Evolutionary conservation across 2,329 filamentous ascomycete species (phyloP).

Genomic region (Zymoseptoria tritici): DNA sequence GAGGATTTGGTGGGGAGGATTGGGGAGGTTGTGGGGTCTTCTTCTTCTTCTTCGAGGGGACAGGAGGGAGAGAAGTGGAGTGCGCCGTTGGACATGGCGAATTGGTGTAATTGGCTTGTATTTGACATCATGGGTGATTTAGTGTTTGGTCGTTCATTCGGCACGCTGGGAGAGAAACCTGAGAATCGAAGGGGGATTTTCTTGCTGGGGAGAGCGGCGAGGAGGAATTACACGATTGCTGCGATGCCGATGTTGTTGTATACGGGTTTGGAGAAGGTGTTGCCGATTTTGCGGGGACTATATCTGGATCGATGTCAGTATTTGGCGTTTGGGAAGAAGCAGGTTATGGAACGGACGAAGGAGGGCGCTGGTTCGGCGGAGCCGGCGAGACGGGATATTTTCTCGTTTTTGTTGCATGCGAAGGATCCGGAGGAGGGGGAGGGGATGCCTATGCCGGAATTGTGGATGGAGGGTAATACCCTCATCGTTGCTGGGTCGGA

Average conservation of each 20-base stretch:
- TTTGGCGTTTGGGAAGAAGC: conserved; percentile 23
- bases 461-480: conserved; percentile 44
- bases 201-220: conserved; percentile 38
- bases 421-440: conserved; percentile 34
- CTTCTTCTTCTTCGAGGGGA: conserved; percentile 13
- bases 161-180: conserved; percentile 17
- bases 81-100: conserved; percentile 16
- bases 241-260: conserved; percentile 22
- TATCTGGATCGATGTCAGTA: conserved; percentile 21
- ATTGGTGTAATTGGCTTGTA: conserved; percentile 34
- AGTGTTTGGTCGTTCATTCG: conserved; percentile 33
- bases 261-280: conserved; percentile 17
- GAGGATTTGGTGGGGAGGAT: conserved; percentile 12
- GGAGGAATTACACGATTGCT: conserved; percentile 37
- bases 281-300: conserved; percentile 19
- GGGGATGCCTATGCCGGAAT: conserved; percentile 33
- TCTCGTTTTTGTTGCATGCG: conserved; percentile 18
- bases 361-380: conserved; percentile 11
- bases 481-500: conserved; percentile 43
- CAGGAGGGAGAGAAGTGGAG: conserved; percentile 16
- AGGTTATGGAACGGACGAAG: conserved; percentile 20
- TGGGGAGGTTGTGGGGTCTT: conserved; percentile 12
- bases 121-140: conserved; percentile 48
- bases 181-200: conserved; percentile 34
- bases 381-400: conserved; percentile 21